phyloP scores from a whole-genome alignment of 768 basidiomycete species.

The Scleroderma citrinum region DNA sequence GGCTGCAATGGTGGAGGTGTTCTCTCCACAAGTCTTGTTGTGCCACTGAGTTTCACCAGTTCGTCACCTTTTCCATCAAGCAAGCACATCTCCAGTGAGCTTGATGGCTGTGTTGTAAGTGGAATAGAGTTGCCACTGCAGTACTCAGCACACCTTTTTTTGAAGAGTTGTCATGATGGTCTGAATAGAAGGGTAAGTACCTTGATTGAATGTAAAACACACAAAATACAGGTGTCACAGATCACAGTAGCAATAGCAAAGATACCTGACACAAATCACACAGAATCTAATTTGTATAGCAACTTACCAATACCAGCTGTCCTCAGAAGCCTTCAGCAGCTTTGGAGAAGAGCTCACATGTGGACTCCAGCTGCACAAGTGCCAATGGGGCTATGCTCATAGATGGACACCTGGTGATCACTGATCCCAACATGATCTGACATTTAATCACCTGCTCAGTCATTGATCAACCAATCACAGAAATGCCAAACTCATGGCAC shows the following conservation, averaged over 20 bases:
- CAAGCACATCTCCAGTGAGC: constrained; percentile 34
- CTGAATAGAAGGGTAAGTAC: constrained; percentile 28
- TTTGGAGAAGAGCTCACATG: too few relatives aligned
- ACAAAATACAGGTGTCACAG: constrained; percentile 6
- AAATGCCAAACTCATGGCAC: constrained; percentile 42
- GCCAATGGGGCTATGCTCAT: constrained; percentile 75
- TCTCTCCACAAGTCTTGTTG: too few relatives aligned
- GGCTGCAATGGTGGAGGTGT: constrained; percentile 42
- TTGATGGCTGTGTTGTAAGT: constrained; percentile 28
- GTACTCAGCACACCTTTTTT: constrained; percentile 61
- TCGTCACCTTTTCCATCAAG: constrained; percentile 56
- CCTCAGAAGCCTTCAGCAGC: constrained; percentile 62
- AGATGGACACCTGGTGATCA: constrained; percentile 73
- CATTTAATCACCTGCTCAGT: too few relatives aligned
- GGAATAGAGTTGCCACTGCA: constrained; percentile 50
- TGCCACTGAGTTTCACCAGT: too few relatives aligned
- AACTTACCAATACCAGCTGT: constrained; percentile 54
- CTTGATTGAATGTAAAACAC: background rate
- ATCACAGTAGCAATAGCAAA: background rate
- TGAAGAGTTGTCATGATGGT: constrained; percentile 59
- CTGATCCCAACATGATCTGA: too few relatives aligned
- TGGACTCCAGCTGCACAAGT: constrained; percentile 69
- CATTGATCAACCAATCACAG: background rate
- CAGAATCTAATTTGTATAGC: background rate
- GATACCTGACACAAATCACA: background rate